phyloP scores from a whole-genome alignment of 2,329 filamentous ascomycete genomes.

The Tolypocladium sp. region DNA sequence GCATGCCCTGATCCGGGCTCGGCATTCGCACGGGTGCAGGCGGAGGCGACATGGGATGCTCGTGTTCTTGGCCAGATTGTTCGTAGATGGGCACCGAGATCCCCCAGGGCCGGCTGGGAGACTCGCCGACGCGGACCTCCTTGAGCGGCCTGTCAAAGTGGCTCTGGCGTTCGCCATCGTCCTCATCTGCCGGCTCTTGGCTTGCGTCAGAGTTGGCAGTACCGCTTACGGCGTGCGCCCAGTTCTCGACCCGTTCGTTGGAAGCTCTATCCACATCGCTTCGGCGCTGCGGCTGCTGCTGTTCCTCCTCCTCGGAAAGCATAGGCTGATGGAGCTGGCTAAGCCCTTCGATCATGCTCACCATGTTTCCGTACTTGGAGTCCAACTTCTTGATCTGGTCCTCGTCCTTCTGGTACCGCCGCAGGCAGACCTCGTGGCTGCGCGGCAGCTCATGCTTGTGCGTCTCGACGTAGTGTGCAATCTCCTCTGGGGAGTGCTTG shows the following conservation, averaged over 20 bases:
- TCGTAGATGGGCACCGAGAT: slow-evolving; percentile 66
- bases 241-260: slow-evolving; percentile 70
- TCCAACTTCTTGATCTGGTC: slow-evolving; percentile 81
- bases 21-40: slow-evolving; percentile 47
- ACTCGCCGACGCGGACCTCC: slow-evolving; percentile 88
- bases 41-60: slow-evolving; percentile 44
- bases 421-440: slow-evolving; percentile 87
- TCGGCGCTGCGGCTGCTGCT: slow-evolving; percentile 23
- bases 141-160: slow-evolving; percentile 80
- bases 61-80: slow-evolving; percentile 22
- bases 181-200: slow-evolving; percentile 25
- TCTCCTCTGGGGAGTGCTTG: slow-evolving; percentile 85
- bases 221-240: slow-evolving; percentile 69
- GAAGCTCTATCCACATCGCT: slow-evolving; percentile 42
- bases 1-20: slow-evolving; percentile 19
- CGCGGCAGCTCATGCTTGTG: slow-evolving; percentile 93
- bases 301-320: slow-evolving; percentile 52
- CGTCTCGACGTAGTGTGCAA: slow-evolving; percentile 86
- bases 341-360: slow-evolving; percentile 88
- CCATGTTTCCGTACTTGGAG: slow-evolving; percentile 85
- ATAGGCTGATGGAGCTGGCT: slow-evolving; percentile 82
- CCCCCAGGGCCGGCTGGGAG: slow-evolving; percentile 86
- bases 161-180: slow-evolving; percentile 52
- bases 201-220: slow-evolving; percentile 29
- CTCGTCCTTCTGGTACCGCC: slow-evolving; percentile 80